These are phyloP conservation scores for Fonsecaea pedrosoi DNA, from an alignment of 2,329 filamentous ascomycete genomes.

Conservation along the genomic window DNA sequence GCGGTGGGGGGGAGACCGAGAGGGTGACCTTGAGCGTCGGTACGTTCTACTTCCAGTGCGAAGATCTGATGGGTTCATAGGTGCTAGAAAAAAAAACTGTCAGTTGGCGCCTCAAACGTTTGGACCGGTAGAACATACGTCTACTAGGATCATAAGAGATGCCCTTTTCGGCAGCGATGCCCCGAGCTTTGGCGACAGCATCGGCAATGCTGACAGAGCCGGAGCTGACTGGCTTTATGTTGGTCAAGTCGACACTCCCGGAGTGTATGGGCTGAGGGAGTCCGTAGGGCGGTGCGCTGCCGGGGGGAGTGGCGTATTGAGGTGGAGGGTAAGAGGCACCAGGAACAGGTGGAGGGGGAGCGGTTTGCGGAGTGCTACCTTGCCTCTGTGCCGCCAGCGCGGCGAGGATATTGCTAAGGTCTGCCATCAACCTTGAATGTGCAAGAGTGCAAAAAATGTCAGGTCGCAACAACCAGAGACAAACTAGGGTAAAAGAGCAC, in stretches of 20 bases:
- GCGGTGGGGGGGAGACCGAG: constrained; percentile 74
- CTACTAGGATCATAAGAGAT: constrained; percentile 58
- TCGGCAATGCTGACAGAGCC: constrained; percentile 84
- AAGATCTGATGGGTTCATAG: constrained; percentile 33
- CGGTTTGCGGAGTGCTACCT: constrained; percentile 56
- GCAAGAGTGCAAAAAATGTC: neutral
- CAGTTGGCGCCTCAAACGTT: neutral
- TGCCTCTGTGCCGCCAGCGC: constrained; percentile 61
- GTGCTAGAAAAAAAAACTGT: constrained; percentile 17
- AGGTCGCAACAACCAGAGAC: neutral
- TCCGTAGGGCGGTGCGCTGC: constrained; percentile 50
- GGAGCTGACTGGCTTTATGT: constrained; percentile 78
- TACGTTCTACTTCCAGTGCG: constrained; percentile 60
- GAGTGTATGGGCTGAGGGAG: constrained; percentile 57
- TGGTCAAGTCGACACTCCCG: constrained; percentile 79
- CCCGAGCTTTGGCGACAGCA: constrained; percentile 82
- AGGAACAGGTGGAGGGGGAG: constrained; percentile 46
- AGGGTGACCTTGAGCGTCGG: constrained; percentile 67
- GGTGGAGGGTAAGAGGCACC: constrained; percentile 49
- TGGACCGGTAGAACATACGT: constrained; percentile 36
- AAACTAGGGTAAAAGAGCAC: neutral
- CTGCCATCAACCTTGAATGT: constrained; percentile 38
- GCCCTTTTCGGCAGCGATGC: constrained; percentile 80
- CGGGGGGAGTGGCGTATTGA: constrained; percentile 52
- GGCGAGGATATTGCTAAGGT: constrained; percentile 60